Base-by-base conservation (phyloP, 768 basidiomycete species). In the Lepiota subincarnata region DNA sequence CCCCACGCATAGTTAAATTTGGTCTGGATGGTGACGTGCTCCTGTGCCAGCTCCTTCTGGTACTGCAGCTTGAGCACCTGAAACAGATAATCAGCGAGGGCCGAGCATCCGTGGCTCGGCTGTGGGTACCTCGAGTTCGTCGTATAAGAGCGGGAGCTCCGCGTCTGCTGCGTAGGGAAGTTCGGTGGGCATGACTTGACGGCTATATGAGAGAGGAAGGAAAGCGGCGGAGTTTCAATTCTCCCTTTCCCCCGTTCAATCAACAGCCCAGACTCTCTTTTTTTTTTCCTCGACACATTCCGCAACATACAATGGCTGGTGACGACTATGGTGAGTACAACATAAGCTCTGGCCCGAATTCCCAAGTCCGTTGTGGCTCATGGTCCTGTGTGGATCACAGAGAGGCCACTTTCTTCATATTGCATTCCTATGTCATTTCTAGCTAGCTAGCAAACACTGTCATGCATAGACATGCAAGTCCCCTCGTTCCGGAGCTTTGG, bases 1-100 rank as follows among this genome's bases (percentile, higher is more conserved):
- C 96, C 96, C 96, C 96, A 97, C 37, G 92, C 83, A 69, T 88
- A 95, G 73, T 98, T 98, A 76, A 99, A 99, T 68, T 92, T 95
- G 37, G 94, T 96, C 72, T 99, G 97, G 6, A 87, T 81, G 8
- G 92, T 92, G 55, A 97, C 80, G 68, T 96, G 93, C 46, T 83
- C 79, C 58, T 92, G 86, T 0, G 80, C 75, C 16, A 83, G 74
- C 67, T 99, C 96, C 68, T 86, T 92, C 77, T 92, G 82, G 71
- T 96, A 95, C 65, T 98, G 95, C 53, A 79, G 62, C 55, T 86
- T 76, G 39, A 98, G 74, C 3, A 98, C 93, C 93, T 96, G 61
- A 39, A 43, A 16, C 26, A 53, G 50, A 48, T 20, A 12, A 39
- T 61, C 34, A 48, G 18, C 19, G 36, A 39, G 4, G 4, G 13